Evolutionary conservation across 257 asterid genomes (phyloP), one percentile per base, ranked within the genome.

Genomic region (Plantago ovata): DNA sequence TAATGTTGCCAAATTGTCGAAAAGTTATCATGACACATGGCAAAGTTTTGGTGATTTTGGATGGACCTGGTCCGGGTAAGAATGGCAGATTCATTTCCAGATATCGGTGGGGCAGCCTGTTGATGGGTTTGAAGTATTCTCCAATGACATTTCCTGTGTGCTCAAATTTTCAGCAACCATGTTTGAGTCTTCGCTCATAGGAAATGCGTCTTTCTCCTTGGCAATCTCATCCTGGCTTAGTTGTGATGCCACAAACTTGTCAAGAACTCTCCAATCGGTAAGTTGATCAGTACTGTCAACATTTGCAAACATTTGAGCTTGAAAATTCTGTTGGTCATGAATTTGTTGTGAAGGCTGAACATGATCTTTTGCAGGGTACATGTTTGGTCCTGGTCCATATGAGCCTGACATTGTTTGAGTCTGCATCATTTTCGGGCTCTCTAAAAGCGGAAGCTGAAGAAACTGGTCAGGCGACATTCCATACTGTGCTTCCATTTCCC

Each of bases 181-280:
- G 54, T 58, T 56, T 2, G 78, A 63, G 15, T 67, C 79, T 23
- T 64, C 76, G 14, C 55, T 58, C 11, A 16, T 44, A 14, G 53
- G 65, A 33, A 80, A 73, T 0, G 69, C 42, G 7, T 69, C 76
- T 19, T 68, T 69, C 53, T 70, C 84, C 54, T 78, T 76, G 6
- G 77, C 62, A 16, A 51, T 62, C 38, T 79, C 84, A 22, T 77
- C 94, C 9, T 89, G 97, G 64, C 94, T 89, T 54, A 89, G 89
- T 28, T 86, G 97, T 9, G 95, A 85, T 0, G 97, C 97, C 28
- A 89, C 97, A 41, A 89, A 86, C 52, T 80, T 89, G 62, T 89
- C 94, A 18, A 89, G 89, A 1, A 79, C 92, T 59, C 97, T 70
- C 97, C 97, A 89, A 53, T 89, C 97, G 0, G 70, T 83, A 7